These are phyloP conservation scores for Xylaria castorea DNA, from an alignment of 495 filamentous ascomycete species.

Conservation along the genomic window DNA sequence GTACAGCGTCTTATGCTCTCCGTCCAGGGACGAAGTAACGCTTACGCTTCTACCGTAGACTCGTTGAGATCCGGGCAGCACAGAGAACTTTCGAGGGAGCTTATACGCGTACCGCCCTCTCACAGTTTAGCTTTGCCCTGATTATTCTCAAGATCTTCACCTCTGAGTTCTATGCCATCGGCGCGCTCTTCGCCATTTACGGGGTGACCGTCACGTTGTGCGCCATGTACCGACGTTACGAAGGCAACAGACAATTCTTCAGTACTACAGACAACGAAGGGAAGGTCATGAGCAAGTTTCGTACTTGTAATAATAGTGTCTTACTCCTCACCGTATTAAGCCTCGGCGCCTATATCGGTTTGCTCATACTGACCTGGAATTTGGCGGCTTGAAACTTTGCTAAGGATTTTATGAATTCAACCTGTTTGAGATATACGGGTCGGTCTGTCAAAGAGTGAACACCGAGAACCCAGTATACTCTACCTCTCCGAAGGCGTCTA, in stretches of 20 bases:
- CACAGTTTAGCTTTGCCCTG: slow-evolving; percentile 92
- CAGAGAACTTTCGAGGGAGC: slow-evolving; percentile 98
- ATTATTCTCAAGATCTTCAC: slow-evolving; percentile 97
- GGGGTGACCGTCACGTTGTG: slow-evolving; percentile 83
- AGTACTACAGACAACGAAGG: slow-evolving; percentile 68
- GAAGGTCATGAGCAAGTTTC: slow-evolving; percentile 71
- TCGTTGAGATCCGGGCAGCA: slow-evolving; percentile 91
- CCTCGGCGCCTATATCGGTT: slow-evolving; percentile 77
- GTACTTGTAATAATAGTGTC: slow-evolving; percentile 85
- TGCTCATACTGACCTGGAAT: slow-evolving; percentile 76
- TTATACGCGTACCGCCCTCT: slow-evolving; percentile 91
- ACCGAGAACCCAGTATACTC: not conserved
- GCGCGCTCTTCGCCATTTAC: slow-evolving; percentile 89
- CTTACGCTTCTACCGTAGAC: slow-evolving; percentile 43
- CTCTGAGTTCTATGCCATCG: slow-evolving; percentile 90
- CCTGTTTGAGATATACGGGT: not conserved
- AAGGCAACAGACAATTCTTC: slow-evolving; percentile 95
- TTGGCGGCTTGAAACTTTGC: slow-evolving; percentile 44
- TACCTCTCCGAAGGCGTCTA: not conserved
- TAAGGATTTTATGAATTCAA: not conserved
- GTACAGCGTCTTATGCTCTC: not conserved
- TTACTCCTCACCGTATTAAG: slow-evolving; percentile 83
- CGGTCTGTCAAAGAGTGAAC: not conserved
- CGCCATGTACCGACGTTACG: slow-evolving; percentile 79
- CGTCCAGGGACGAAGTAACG: not conserved